phyloP scores from a whole-genome alignment of 2,329 filamentous ascomycete genomes.

The Metarhizium robertsii region DNA sequence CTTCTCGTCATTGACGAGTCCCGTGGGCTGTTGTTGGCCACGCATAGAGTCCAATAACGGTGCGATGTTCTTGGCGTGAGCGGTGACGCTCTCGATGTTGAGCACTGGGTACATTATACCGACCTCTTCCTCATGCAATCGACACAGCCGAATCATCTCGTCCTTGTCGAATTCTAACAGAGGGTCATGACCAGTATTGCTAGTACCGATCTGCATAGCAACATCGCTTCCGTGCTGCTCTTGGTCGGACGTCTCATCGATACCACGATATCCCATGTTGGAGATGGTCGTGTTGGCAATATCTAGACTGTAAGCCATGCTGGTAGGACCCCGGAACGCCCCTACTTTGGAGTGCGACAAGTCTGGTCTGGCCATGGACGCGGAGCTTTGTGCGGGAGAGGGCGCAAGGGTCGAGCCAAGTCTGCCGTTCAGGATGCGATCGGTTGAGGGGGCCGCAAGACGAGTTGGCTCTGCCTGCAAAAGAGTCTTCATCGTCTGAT shows the following conservation, averaged over 20 bases:
- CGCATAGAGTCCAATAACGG: slow-evolving; percentile 56
- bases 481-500: slow-evolving; percentile 54
- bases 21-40: slow-evolving; percentile 22
- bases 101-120: slow-evolving; percentile 88
- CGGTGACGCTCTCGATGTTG: slow-evolving; percentile 61
- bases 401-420: slow-evolving; percentile 24
- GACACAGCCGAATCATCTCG: slow-evolving; percentile 70
- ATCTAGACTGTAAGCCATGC: slow-evolving; percentile 74
- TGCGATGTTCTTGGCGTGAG: slow-evolving; percentile 60
- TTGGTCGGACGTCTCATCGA: slow-evolving; percentile 54
- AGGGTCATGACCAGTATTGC: slow-evolving; percentile 50
- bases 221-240: slow-evolving; percentile 20
- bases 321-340: slow-evolving; percentile 76
- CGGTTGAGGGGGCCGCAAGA: slow-evolving; percentile 30
- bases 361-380: slow-evolving; percentile 28
- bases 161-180: slow-evolving; percentile 70
- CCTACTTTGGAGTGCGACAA: slow-evolving; percentile 45
- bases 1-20: slow-evolving; percentile 37
- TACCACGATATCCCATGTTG: slow-evolving; percentile 74
- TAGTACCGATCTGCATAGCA: slow-evolving; percentile 13
- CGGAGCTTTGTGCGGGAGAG: slow-evolving; percentile 32
- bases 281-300: slow-evolving; percentile 80
- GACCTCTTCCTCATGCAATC: slow-evolving; percentile 80
- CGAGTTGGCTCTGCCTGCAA: slow-evolving; percentile 49
- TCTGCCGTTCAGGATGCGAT: slow-evolving; percentile 28